Conservation (phyloP, 441 rosid species). For the Dalechampia spathulata region DNA sequence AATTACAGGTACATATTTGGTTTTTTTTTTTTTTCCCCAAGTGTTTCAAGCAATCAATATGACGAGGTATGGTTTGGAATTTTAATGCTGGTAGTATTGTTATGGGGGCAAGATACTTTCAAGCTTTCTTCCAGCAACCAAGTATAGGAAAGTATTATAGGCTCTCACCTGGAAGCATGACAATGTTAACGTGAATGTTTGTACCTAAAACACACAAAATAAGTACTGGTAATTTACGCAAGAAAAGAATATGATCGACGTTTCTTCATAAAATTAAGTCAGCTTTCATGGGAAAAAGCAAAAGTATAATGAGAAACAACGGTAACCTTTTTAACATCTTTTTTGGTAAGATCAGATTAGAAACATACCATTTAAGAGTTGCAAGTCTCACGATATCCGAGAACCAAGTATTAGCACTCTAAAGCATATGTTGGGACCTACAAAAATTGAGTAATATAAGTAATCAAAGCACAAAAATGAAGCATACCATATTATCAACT, state of each 20-base stretch:
- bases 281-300: no score
- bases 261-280: no score
- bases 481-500: neutral
- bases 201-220: neutral
- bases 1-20: neutral
- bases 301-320: no score
- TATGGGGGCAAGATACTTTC: neutral
- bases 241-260: no score
- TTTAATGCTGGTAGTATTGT: no score
- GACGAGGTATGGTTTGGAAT: neutral
- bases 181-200: neutral
- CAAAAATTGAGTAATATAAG: neutral
- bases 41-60: no score
- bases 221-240: no score
- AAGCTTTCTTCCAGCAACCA: neutral
- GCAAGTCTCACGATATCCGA: neutral
- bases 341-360: neutral
- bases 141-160: no score
- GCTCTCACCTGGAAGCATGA: neutral
- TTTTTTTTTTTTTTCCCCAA: no score
- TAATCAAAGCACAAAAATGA: neutral
- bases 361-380: neutral
- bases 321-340: neutral
- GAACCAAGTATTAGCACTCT: neutral
- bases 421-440: conserved; percentile 4